Base-by-base conservation (phyloP, 768 basidiomycete species). In the Mycena filopes region DNA sequence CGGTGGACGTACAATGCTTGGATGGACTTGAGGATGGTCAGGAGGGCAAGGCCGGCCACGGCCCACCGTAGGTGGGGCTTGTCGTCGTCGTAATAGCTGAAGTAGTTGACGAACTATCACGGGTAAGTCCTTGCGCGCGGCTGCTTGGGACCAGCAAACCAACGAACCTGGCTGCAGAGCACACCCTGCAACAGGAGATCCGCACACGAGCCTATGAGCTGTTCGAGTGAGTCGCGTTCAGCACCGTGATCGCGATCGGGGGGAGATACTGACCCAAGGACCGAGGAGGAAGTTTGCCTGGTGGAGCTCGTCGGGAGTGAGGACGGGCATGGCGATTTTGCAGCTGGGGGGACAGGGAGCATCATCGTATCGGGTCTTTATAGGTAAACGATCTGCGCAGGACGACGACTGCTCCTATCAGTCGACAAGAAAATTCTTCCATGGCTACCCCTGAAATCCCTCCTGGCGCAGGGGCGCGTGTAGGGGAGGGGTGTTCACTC, bases 261-360 rank as follows among this genome's bases (percentile, higher is more conserved):
- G n/a, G n/a, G n/a, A n/a, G n/a, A n/a, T n/a, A 58, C 75, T 38
- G 23, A 75, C 78, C 78, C 78, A 79, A 53, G 78, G 78, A 26
- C 77, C 78, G 3, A 79, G 68, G 29, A 78, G 65, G 60, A 70
- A 75, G 28, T 63, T 69, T 25, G 72, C 72, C 48, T 70, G 59
- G 40, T 71, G 65, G 10, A 63, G 66, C 31, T 76, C 73, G 36
- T 73, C 69, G 23, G 66, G 55, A 9, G 77, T 74, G 16, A 59
- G 56, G 11, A 23, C 59, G 5, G 50, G 45, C 59, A 60, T 60
- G 33, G n/a, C n/a, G n/a, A 21, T 33, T 8, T 12, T 16, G 11
- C 21, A 51, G 7, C 20, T 4, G 20, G 29, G 10, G 6, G 46
- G 46, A 28, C 13, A 28, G 28, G n/a, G n/a, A n/a, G n/a, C n/a